These are phyloP conservation scores for Nyssa sinensis DNA, from an alignment of 148 eudicot species.

Conservation along the genomic window DNA sequence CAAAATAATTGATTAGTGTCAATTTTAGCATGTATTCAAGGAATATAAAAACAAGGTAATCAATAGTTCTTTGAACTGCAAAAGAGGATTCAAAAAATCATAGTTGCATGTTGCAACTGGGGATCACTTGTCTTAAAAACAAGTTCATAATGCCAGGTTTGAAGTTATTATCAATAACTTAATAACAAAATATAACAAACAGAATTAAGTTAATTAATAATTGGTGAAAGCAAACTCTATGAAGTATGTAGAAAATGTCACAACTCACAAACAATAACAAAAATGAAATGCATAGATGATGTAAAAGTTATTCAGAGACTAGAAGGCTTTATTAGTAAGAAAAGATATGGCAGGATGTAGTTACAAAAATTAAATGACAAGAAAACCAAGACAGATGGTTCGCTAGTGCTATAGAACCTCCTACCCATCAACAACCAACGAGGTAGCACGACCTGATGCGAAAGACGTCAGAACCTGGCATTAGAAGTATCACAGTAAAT, in stretches of 20 bases:
- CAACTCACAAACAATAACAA: constrained; percentile 1
- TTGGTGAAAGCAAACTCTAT: background rate
- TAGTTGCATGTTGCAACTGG: background rate
- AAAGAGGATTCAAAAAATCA: background rate
- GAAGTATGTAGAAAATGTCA: background rate
- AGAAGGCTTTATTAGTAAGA: constrained; percentile 4
- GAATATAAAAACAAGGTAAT: constrained; percentile 3
- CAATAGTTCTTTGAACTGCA: background rate
- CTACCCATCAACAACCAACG: constrained; percentile 92
- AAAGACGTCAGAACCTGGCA: constrained; percentile 94
- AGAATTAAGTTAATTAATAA: background rate
- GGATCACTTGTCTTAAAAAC: background rate
- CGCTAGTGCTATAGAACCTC: constrained; percentile 6
- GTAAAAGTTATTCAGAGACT: background rate
- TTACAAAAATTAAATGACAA: background rate
- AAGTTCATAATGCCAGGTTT: background rate
- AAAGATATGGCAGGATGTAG: background rate
- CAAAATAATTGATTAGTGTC: constrained; percentile 7
- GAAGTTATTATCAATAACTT: background rate
- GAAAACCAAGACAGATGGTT: constrained; percentile 4
- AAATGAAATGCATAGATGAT: background rate
- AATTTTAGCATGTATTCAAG: constrained; percentile 5
- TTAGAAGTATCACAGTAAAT: constrained; percentile 9
- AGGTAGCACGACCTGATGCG: constrained; percentile 95
- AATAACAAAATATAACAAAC: background rate